A percentile compares a stretch with the other conserved stretches of the same genome.
These are phyloP conservation scores for Brasenia schreberi DNA, from an alignment of 164 flowering plant species.

Conservation along the genomic window DNA sequence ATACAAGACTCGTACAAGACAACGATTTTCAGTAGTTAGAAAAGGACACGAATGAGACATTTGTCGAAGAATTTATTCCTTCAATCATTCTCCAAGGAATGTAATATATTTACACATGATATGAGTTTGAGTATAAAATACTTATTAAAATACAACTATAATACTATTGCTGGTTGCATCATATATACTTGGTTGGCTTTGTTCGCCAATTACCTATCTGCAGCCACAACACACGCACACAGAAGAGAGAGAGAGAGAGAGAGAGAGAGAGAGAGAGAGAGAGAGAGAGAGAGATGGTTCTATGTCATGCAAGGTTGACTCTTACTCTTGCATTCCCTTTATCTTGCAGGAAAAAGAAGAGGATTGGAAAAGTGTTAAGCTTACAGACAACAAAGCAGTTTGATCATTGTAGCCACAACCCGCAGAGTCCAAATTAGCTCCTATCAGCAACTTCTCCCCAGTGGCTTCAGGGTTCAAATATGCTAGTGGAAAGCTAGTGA, in stretches of 20 bases:
- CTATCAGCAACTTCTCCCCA: conserved; percentile 77
- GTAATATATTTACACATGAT: too few species aligned
- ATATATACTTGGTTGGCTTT: too few species aligned
- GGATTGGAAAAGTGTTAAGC: conserved; percentile 1
- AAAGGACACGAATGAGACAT: too few species aligned
- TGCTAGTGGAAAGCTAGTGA: conserved; percentile 60
- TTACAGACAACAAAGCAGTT: conserved; percentile 55
- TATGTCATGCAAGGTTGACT: neutral
- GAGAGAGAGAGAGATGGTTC: neutral
- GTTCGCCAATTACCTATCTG: neutral
- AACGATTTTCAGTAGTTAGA: too few species aligned
- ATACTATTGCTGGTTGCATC: too few species aligned
- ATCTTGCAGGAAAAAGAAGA: too few species aligned
- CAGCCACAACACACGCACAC: neutral
- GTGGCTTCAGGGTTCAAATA: conserved; percentile 89
- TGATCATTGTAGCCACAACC: conserved; percentile 82
- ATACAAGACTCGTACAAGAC: too few species aligned
- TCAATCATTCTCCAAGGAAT: too few species aligned
- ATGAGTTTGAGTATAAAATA: too few species aligned
- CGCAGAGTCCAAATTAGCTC: conserved; percentile 94
- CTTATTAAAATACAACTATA: too few species aligned
- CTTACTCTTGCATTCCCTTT: neutral
- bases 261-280: neutral
- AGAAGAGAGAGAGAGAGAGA: neutral
- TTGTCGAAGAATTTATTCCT: too few species aligned